A percentile compares a stretch with the other conserved stretches of the same genome.
Conservation (phyloP, 352 stramenopile genomes). For the Peronospora destructor region DNA sequence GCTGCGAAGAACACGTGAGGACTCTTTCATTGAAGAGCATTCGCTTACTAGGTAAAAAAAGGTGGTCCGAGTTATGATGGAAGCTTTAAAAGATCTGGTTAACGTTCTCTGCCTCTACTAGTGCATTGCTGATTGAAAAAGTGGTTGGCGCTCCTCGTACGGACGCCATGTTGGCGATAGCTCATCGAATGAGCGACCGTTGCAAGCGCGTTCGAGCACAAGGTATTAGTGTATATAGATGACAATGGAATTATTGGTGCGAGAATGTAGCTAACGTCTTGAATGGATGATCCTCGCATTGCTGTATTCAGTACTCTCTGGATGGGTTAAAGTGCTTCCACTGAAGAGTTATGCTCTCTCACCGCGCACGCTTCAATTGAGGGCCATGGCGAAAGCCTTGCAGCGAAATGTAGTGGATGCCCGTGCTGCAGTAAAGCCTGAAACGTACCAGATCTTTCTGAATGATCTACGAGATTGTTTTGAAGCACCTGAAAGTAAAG, state of each 20-base stretch:
- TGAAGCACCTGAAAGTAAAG: conserved; percentile 14
- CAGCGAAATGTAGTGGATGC: conserved; percentile 39
- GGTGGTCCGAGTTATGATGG: not conserved
- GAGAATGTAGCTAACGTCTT: not conserved
- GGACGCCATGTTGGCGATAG: conserved; percentile 28
- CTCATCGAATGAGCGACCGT: conserved; percentile 24
- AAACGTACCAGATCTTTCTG: conserved; percentile 30
- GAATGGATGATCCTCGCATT: not conserved
- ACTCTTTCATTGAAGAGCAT: conserved; percentile 6
- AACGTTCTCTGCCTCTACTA: conserved; percentile 5
- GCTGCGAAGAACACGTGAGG: conserved; percentile 11
- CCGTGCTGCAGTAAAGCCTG: conserved; percentile 11
- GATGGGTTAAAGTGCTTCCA: conserved; percentile 21
- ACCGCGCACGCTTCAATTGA: conserved; percentile 34
- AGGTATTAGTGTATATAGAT: conserved; percentile 17
- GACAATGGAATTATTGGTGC: not conserved
- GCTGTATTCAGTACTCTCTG: conserved; percentile 25
- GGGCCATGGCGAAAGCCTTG: conserved; percentile 30
- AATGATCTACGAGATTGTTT: conserved; percentile 19
- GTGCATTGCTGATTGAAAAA: conserved; percentile 24
- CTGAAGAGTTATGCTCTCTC: conserved; percentile 35
- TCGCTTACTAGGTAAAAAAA: conserved; percentile 13
- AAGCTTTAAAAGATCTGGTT: not conserved
- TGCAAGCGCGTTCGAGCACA: conserved; percentile 31
- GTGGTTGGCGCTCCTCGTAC: conserved; percentile 16